Percentiles rank a stretch among this genome's conserved stretches.
Evolutionary conservation across 2,329 filamentous ascomycete species (phyloP).

Genomic region (Claviceps quebecensis): DNA sequence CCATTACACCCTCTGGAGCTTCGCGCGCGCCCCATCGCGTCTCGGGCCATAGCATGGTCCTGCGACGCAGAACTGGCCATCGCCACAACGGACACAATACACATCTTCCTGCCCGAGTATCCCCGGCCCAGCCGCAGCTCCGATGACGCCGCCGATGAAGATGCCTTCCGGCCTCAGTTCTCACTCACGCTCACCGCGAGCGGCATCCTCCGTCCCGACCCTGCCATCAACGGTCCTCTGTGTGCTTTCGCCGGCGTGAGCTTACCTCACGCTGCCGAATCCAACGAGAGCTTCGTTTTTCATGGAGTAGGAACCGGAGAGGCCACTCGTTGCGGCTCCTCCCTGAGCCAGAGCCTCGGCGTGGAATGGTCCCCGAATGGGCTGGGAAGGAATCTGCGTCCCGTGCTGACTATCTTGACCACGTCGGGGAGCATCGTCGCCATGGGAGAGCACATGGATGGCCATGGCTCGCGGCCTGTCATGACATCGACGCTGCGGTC

Average conservation of each 20-base stretch:
- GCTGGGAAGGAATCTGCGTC: conserved; percentile 38
- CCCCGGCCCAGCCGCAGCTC: conserved; percentile 9
- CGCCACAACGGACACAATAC: conserved; percentile 40
- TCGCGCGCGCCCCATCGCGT: conserved; percentile 28
- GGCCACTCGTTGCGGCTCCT: conserved; percentile 32
- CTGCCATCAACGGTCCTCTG: conserved; percentile 31
- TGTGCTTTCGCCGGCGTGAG: conserved; percentile 24
- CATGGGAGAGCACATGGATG: conserved; percentile 33
- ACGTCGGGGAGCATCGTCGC: conserved; percentile 35
- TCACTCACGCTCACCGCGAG: conserved; percentile 19
- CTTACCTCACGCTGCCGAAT: conserved; percentile 13
- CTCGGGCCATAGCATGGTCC: conserved; percentile 35
- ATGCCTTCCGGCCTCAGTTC: conserved; percentile 19
- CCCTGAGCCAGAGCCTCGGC: conserved; percentile 39
- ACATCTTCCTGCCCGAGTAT: conserved; percentile 36
- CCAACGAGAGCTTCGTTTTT: conserved; percentile 17
- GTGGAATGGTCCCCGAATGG: conserved; percentile 45
- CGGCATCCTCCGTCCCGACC: conserved; percentile 23
- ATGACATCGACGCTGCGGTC: conserved; percentile 18
- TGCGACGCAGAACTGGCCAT: conserved; percentile 44
- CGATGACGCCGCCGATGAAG: conserved; percentile 14
- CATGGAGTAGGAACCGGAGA: conserved; percentile 31
- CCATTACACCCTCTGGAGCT: conserved; percentile 33
- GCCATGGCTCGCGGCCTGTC: conserved; percentile 8
- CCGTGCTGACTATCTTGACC: conserved; percentile 36